These are phyloP conservation scores for Lepidium didymum DNA, from an alignment of 345 rosid genomes.

Conservation along the genomic window DNA sequence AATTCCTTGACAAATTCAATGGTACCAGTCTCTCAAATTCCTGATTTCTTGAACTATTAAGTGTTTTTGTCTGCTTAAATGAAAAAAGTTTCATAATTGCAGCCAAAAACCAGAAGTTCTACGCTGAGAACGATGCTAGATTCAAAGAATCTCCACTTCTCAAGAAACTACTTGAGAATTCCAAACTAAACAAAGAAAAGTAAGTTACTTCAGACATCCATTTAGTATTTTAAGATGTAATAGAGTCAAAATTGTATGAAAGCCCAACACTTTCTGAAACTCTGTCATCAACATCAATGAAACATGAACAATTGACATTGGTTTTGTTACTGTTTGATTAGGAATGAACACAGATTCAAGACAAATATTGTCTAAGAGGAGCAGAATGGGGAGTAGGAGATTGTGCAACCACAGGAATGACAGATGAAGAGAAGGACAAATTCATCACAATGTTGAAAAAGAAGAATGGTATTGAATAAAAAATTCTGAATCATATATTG, in stretches of 20 bases:
- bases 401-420: conserved; percentile 81
- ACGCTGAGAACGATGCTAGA: conserved; percentile 69
- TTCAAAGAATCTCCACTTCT: conserved; percentile 81
- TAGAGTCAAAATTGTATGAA: background rate
- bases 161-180: conserved; percentile 69
- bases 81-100: conserved; percentile 16
- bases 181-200: conserved; percentile 76
- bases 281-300: background rate
- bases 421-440: conserved; percentile 57
- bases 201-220: conserved; percentile 18
- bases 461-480: conserved; percentile 43
- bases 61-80: background rate
- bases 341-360: conserved; percentile 60
- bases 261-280: background rate
- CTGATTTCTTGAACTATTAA: background rate
- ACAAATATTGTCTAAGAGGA: conserved; percentile 84
- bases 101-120: conserved; percentile 92
- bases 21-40: conserved; percentile 35
- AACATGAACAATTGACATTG: background rate
- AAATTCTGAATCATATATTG: background rate
- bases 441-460: conserved; percentile 78
- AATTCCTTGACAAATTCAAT: conserved; percentile 64
- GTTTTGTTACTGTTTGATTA: conserved; percentile 5
- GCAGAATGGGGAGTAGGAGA: conserved; percentile 98
- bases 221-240: background rate